Percentiles rank a stretch among this genome's conserved stretches.
Conservation (phyloP, 2,329 filamentous ascomycete species). For the Diaporthe sp. region DNA sequence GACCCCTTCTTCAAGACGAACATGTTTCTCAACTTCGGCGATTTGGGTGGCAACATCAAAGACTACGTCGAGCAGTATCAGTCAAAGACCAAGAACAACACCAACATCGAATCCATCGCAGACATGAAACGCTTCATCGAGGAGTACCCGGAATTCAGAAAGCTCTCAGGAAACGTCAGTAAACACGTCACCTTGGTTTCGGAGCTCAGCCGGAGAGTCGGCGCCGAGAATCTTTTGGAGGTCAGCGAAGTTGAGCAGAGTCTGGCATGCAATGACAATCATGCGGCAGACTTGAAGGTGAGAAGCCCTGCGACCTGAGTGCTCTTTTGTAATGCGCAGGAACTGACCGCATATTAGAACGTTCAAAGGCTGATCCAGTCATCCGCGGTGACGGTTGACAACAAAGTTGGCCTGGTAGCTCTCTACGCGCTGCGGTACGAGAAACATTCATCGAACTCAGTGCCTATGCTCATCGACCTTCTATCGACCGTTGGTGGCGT, state of each 20-base stretch:
- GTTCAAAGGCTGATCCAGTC: conserved; percentile 89
- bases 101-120: conserved; percentile 95
- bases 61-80: conserved; percentile 99
- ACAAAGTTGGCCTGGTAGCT: conserved; percentile 90
- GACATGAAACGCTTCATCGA: conserved; percentile 99
- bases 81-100: conserved; percentile 94
- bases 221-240: conserved; percentile 88
- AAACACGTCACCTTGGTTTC: conserved; percentile 98
- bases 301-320: conserved; percentile 39
- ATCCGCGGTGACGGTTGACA: conserved; percentile 80
- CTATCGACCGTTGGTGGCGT: conserved; percentile 87
- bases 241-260: conserved; percentile 98
- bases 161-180: conserved; percentile 96
- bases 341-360: conserved; percentile 61
- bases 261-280: conserved; percentile 96
- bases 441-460: conserved; percentile 84
- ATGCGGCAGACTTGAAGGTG: conserved; percentile 90
- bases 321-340: neutral
- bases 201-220: conserved; percentile 90
- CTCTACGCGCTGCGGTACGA: conserved; percentile 96
- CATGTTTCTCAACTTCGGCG: conserved; percentile 98
- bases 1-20: conserved; percentile 99
- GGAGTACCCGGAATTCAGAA: conserved; percentile 97
- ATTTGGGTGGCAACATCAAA: conserved; percentile 95
- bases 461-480: conserved; percentile 88